Evolutionary conservation across 2,329 filamentous ascomycete species (phyloP), one percentile per base, ranked within the genome.

Genomic region (Periconia sp.): DNA sequence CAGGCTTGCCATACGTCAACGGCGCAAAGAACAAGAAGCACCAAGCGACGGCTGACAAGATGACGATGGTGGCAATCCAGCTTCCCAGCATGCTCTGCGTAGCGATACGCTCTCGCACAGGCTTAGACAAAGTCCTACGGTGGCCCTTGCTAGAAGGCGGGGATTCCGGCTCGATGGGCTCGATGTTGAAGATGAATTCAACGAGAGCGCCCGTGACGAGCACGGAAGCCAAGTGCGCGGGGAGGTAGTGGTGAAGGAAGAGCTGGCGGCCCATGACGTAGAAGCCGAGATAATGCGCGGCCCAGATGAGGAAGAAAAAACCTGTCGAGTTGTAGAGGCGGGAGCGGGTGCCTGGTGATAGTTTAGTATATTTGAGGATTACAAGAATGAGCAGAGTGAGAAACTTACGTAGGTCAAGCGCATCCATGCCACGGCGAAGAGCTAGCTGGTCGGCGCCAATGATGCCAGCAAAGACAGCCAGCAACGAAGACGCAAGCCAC

Each of bases 281-380:
- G 79, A 99, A 99, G 38, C 92, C 92, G 71, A 96, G 84, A 78
- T 96, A 99, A 71, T 99, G 94, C 2, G 91, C 92, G 11, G 89
- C 91, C 94, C 94, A 99, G 42, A 91, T 90, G 43, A 99, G 83
- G 84, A 96, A 97, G 78, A 99, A 95, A 82, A 99, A 99, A 17
- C 94, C 94, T 1, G 94, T 97, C 40, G 91, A 96, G 79, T 97
- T 97, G 76, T 99, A 99, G 36, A 99, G 81, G 52, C 92, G 91
- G 17, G 89, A 92, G 54, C 94, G 92, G 21, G 94, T 91, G 55
- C 91, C 91, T 87, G 65, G n/a, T 35, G 26, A 34, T 48, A 30
- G 33, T 42, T 48, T 16, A 33, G 63, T 77, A 65, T 76, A 35
- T 49, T 16, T 38, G 17, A 36, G 38, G 3, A 29, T 12, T 31